phyloP scores from a whole-genome alignment of 2,329 filamentous ascomycete genomes.

The Microdochium nivale region DNA sequence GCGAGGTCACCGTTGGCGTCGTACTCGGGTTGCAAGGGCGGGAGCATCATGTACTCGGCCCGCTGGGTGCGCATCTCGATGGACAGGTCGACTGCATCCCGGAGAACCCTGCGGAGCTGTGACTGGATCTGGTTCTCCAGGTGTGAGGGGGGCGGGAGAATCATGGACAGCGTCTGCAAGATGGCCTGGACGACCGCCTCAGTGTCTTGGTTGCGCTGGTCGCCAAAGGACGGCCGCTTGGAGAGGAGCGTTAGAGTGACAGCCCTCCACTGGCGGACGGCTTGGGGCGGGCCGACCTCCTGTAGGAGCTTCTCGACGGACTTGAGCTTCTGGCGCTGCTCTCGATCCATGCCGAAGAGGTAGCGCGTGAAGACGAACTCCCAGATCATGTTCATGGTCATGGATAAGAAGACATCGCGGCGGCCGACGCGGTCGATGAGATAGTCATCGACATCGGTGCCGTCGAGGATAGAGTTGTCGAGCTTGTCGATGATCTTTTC shows the following conservation, averaged over 20 bases:
- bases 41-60: conserved; percentile 97
- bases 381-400: conserved; percentile 99
- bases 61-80: conserved; percentile 97
- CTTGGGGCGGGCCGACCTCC: conserved; percentile 77
- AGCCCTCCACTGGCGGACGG: conserved; percentile 96
- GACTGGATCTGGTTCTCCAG: conserved; percentile 73
- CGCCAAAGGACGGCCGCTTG: conserved; percentile 68
- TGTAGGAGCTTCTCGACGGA: conserved; percentile 83
- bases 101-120: conserved; percentile 80
- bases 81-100: conserved; percentile 79
- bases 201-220: conserved; percentile 80
- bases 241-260: conserved; percentile 87
- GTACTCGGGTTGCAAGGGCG: conserved; percentile 88
- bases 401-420: conserved; percentile 94
- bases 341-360: conserved; percentile 95
- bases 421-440: conserved; percentile 80
- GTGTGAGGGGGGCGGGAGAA: conserved; percentile 79
- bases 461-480: conserved; percentile 90
- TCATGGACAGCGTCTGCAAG: conserved; percentile 70
- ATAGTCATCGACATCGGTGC: conserved; percentile 83
- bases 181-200: conserved; percentile 93
- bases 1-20: conserved; percentile 85
- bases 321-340: conserved; percentile 96
- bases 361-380: conserved; percentile 98
- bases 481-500: conserved; percentile 91